Conservation (phyloP, 2,329 filamentous ascomycete species). For the Diaporthe citrichinensis region DNA sequence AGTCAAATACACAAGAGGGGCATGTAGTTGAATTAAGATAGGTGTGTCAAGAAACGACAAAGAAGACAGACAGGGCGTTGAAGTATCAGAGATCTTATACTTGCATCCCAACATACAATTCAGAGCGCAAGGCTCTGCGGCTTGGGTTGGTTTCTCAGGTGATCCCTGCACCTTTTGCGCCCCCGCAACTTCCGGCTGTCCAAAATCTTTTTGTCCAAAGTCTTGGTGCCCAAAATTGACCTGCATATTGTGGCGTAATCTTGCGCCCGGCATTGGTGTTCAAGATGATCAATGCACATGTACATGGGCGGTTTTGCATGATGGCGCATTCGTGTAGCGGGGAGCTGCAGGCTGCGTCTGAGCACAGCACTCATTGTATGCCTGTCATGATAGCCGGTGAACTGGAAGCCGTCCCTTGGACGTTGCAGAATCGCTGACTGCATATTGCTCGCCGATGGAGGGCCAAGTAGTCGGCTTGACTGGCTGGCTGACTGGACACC, state of each 20-base stretch:
- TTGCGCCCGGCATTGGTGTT: background rate
- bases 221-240: background rate
- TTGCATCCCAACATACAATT: too few species aligned
- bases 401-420: background rate
- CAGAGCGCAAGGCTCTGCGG: background rate
- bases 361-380: background rate
- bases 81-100: background rate
- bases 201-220: slow-evolving; percentile 2
- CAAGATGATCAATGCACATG: background rate
- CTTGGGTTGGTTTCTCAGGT: background rate
- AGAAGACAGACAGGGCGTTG: background rate
- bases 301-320: background rate
- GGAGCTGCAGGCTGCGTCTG: background rate
- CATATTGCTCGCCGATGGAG: background rate
- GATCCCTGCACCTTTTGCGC: background rate
- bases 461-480: too few species aligned
- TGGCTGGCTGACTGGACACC: background rate
- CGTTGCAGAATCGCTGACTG: background rate
- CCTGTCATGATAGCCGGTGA: background rate
- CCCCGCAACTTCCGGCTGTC: background rate
- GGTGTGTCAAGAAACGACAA: too few species aligned
- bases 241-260: slow-evolving; percentile 2
- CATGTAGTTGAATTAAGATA: fast-evolving
- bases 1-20: background rate
- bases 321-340: background rate